Percentiles rank a stretch among this genome's conserved stretches.
These are phyloP conservation scores for Talaromyces proteolyticus DNA, from an alignment of 495 filamentous ascomycete species.

Conservation along the genomic window DNA sequence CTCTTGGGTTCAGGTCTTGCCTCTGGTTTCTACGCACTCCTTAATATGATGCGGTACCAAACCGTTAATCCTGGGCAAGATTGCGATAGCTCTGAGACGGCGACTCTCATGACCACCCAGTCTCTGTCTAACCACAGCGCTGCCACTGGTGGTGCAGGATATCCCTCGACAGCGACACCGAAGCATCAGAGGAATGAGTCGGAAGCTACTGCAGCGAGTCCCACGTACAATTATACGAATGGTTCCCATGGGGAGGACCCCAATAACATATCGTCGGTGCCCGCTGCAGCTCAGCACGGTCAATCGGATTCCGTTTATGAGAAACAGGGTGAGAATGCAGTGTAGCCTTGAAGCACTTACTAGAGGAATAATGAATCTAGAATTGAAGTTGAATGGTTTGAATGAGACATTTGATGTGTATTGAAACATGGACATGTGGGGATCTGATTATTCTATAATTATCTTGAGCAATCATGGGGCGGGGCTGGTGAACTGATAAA, in stretches of 20 bases:
- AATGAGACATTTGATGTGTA: too few species aligned
- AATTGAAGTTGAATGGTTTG: too few species aligned
- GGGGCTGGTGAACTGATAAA: too few species aligned
- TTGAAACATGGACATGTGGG: too few species aligned
- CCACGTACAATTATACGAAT: neutral
- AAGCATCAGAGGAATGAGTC: conserved; percentile 1
- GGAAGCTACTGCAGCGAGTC: conserved; percentile 2
- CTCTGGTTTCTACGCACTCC: conserved; percentile 58
- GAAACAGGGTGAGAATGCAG: neutral
- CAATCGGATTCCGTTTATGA: neutral
- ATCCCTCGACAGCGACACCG: neutral
- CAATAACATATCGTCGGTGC: neutral
- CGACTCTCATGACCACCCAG: neutral
- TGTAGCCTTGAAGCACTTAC: too few species aligned
- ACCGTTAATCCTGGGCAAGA: conserved; percentile 76
- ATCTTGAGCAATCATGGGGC: too few species aligned
- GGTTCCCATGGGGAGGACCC: neutral
- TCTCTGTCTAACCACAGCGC: neutral
- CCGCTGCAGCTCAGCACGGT: neutral
- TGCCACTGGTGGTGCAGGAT: neutral
- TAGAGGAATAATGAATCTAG: too few species aligned
- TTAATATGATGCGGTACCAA: conserved; percentile 67
- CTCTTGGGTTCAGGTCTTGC: conserved; percentile 60
- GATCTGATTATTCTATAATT: too few species aligned
- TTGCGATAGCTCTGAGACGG: conserved; percentile 10